Percentiles rank a stretch among this genome's conserved stretches.
phyloP scores from a whole-genome alignment of 2,329 filamentous ascomycete genomes.

The Kalaharituber pfeilii region DNA sequence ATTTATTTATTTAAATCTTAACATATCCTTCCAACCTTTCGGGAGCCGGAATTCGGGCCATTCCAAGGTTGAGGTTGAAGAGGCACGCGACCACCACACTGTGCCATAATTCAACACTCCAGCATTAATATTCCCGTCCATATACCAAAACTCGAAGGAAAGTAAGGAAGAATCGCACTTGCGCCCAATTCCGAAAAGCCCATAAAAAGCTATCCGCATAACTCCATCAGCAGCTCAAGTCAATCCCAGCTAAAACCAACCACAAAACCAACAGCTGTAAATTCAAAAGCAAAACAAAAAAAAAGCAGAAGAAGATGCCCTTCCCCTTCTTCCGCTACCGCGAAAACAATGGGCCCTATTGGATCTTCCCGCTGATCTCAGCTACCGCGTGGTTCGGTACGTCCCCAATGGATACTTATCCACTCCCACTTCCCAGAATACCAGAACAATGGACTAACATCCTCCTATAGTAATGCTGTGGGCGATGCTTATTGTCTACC shows the following conservation, averaged over 20 bases:
- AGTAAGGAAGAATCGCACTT: background rate
- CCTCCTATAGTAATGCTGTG: slow-evolving; percentile 40
- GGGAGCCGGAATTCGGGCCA: too few relatives aligned
- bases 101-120: too few relatives aligned
- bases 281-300: background rate
- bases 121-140: too few relatives aligned
- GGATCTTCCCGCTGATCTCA: slow-evolving; percentile 52
- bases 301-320: background rate
- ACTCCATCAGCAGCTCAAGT: too few relatives aligned
- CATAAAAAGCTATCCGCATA: background rate
- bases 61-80: too few relatives aligned
- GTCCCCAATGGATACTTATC: background rate
- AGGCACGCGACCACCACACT: too few relatives aligned
- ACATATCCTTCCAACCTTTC: too few relatives aligned
- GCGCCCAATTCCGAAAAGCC: background rate
- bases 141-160: background rate
- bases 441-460: background rate
- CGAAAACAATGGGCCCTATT: slow-evolving; percentile 3
- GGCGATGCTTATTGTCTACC: slow-evolving; percentile 54
- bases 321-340: background rate
- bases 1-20: too few relatives aligned
- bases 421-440: background rate
- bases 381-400: slow-evolving; percentile 42
- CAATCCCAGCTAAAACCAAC: background rate
- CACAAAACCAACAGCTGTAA: background rate